Evolutionary conservation across 371 early-diverging fungal species (phyloP).

Genomic region (Rhizomucor miehei): DNA sequence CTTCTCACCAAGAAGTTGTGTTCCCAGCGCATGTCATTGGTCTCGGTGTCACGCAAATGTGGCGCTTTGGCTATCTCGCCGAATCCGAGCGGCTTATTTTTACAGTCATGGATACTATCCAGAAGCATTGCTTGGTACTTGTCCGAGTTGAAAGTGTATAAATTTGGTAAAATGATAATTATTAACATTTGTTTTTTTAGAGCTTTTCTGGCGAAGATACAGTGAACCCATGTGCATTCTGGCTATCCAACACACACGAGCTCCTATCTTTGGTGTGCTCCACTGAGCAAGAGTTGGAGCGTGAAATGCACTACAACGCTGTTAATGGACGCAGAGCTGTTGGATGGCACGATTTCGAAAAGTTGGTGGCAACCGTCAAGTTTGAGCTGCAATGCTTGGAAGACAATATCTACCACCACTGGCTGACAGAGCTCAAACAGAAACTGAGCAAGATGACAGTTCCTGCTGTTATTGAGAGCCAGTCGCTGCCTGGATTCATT

Average conservation of each 20-base stretch:
- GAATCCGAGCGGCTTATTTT: slow-evolving; percentile 81
- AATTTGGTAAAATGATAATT: slow-evolving; percentile 15
- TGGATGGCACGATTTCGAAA: slow-evolving; percentile 61
- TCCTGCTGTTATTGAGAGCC: slow-evolving; percentile 90
- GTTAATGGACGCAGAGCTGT: slow-evolving; percentile 45
- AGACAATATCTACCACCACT: slow-evolving; percentile 70
- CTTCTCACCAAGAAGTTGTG: slow-evolving; percentile 80
- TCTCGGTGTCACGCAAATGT: slow-evolving; percentile 81
- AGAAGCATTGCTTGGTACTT: slow-evolving; percentile 65
- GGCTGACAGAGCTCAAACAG: slow-evolving; percentile 95
- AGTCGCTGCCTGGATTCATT: slow-evolving; percentile 87
- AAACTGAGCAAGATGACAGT: slow-evolving; percentile 89
- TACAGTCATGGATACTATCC: slow-evolving; percentile 85
- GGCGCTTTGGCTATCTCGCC: slow-evolving; percentile 76
- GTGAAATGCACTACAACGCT: slow-evolving; percentile 41
- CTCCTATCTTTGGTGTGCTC: slow-evolving; percentile 66
- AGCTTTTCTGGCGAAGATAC: slow-evolving; percentile 55
- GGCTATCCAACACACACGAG: slow-evolving; percentile 95
- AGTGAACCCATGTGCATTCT: slow-evolving; percentile 73
- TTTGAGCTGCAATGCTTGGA: slow-evolving; percentile 66
- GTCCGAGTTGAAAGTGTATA: slow-evolving; percentile 2
- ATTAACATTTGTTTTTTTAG: slow-evolving; percentile 2
- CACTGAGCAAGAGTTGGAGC: slow-evolving; percentile 44
- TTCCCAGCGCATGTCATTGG: slow-evolving; percentile 95
- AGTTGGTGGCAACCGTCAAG: slow-evolving; percentile 61